These are phyloP conservation scores for Magnusiomyces fungicola DNA, from an alignment of 1,139 yeast species.

Conservation along the genomic window DNA sequence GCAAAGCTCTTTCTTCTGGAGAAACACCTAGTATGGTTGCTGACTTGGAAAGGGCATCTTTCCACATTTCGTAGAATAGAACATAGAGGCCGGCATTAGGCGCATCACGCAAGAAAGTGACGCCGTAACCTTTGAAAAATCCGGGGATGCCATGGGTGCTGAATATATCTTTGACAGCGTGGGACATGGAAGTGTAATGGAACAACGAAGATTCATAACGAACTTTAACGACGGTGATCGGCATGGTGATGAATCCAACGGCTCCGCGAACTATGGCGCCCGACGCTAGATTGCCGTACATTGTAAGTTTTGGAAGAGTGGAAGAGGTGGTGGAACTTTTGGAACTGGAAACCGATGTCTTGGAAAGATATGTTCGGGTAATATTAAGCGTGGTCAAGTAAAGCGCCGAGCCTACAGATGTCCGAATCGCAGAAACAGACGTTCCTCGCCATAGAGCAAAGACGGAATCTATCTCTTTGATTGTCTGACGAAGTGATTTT, in stretches of 20 bases:
- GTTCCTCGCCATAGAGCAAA: constrained; percentile 82
- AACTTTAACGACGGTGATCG: constrained; percentile 89
- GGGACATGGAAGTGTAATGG: constrained; percentile 55
- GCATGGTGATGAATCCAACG: constrained; percentile 93
- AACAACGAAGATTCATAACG: constrained; percentile 71
- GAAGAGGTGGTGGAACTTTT: constrained; percentile 24
- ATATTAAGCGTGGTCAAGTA: constrained; percentile 68
- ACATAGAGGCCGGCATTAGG: constrained; percentile 95
- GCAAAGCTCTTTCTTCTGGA: constrained; percentile 11
- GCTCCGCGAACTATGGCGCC: constrained; percentile 77
- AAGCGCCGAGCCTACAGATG: constrained; percentile 85
- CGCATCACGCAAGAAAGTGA: constrained; percentile 84
- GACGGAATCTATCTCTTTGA: constrained; percentile 37
- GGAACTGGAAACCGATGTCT: background rate
- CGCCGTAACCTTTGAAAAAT: constrained; percentile 80
- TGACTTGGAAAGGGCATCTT: constrained; percentile 35
- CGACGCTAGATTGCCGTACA: constrained; percentile 59
- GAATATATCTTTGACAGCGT: constrained; percentile 56
- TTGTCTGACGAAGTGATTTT: constrained; percentile 26
- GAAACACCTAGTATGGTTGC: constrained; percentile 14
- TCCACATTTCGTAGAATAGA: constrained; percentile 69
- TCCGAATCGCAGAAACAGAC: constrained; percentile 78
- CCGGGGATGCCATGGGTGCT: constrained; percentile 48
- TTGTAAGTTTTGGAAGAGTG: constrained; percentile 62
- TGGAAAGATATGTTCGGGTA: constrained; percentile 48